phyloP scores from a whole-genome alignment of 2,329 filamentous ascomycete species.

The Alternaria hordeiaustralica region DNA sequence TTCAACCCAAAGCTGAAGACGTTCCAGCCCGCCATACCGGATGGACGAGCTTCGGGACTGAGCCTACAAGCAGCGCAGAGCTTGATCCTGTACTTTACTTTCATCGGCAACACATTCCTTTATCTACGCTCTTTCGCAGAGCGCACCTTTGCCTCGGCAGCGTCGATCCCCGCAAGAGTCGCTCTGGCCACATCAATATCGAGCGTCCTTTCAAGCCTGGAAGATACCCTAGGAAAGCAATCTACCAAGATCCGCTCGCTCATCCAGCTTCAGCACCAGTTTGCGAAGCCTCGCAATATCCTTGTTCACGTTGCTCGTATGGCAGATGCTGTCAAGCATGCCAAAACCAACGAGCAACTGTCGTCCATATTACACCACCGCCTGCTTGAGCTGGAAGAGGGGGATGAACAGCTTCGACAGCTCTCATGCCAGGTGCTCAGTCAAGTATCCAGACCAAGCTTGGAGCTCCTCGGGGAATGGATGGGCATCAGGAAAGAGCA shows the following conservation, averaged over 20 bases:
- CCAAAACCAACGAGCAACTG: slow-evolving; percentile 48
- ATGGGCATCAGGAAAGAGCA: slow-evolving; percentile 66
- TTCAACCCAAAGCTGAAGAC: slow-evolving; percentile 61
- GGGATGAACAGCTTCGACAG: slow-evolving; percentile 65
- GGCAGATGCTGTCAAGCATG: slow-evolving; percentile 54
- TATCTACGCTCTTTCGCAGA: slow-evolving; percentile 47
- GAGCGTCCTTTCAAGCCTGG: slow-evolving; percentile 50
- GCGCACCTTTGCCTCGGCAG: slow-evolving; percentile 42
- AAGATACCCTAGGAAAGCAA: slow-evolving; percentile 46
- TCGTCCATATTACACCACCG: slow-evolving; percentile 47
- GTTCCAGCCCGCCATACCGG: slow-evolving; percentile 58
- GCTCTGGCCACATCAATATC: slow-evolving; percentile 52
- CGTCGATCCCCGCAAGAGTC: slow-evolving; percentile 48
- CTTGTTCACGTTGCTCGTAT: slow-evolving; percentile 61
- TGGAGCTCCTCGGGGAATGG: slow-evolving; percentile 74
- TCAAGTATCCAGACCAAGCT: slow-evolving; percentile 69
- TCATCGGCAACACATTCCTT: slow-evolving; percentile 46
- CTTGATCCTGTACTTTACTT: slow-evolving; percentile 56
- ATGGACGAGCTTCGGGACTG: slow-evolving; percentile 58
- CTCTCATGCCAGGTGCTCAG: slow-evolving; percentile 72
- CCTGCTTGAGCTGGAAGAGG: slow-evolving; percentile 64
- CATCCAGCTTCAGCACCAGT: slow-evolving; percentile 50
- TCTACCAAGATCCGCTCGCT: slow-evolving; percentile 40
- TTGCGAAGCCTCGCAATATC: slow-evolving; percentile 58
- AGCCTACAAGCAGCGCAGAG: slow-evolving; percentile 59